Evolutionary conservation across 2,329 filamentous ascomycete genomes (phyloP), one percentile per base, ranked within the genome.

Genomic region (Neurospora sp.): DNA sequence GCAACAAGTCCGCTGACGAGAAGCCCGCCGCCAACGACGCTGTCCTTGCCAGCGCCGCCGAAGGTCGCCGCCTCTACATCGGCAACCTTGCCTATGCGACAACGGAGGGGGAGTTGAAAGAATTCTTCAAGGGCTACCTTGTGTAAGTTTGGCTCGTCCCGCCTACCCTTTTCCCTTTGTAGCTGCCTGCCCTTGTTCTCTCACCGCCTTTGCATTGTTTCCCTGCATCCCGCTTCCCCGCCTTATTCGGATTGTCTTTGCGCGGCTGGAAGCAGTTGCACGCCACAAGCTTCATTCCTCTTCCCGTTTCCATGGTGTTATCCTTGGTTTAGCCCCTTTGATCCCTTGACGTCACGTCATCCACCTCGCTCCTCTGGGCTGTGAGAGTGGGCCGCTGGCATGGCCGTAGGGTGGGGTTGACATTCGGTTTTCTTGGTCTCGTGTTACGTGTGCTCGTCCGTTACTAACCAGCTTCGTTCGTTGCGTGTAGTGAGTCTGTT

Each of bases 31-130:
- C 91, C 84, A 91, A 93, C 81, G 93, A 97, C 83, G 93, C 94
- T 82, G 93, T 96, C 81, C 91, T 96, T 83, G 93, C 93, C 85
- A 97, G 93, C 86, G 96, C 96, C 83, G 94, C 95, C 84, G 96
- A 99, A 88, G 95, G 96, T 83, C 93, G 96, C 87, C 93, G 96
- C 86, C 91, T 99, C 80, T 99, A 99, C 87, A 98, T 99, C 87
- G 96, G 96, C 88, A 99, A 99, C 89, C 92, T 99, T 90, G 96
- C 96, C 80, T 99, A 99, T 84, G 94, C 95, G 91, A 98, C 96
- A 90, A 97, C 93, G 83, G 96, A 98, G 92, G 96, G 92, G 91
- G 93, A 97, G 91, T 93, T 99, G 89, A 97, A 96, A 89, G 92
- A 96, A 79, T 99, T 99, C 89, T 99, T 99, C 91, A 95, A 96